phyloP scores from a whole-genome alignment of 179 eudicot genomes.

The Amaranthus tricolor region DNA sequence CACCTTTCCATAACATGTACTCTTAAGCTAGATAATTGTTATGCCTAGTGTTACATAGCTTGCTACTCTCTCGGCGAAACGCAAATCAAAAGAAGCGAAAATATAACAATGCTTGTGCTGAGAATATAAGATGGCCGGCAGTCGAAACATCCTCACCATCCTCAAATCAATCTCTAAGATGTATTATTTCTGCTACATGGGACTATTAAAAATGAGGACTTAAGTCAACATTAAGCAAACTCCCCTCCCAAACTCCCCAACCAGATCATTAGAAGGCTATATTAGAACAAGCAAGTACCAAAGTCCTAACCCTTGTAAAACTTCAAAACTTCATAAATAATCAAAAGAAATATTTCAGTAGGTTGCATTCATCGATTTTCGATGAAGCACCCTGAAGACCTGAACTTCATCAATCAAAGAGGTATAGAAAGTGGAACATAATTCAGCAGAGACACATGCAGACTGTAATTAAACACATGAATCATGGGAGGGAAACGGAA shows the following conservation, averaged over 20 bases:
- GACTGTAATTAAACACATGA: neutral
- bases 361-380: neutral
- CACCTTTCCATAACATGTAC: neutral
- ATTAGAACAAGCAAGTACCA: too few relatives aligned
- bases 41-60: too few relatives aligned
- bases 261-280: neutral
- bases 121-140: neutral
- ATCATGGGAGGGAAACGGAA: neutral
- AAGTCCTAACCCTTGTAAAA: neutral
- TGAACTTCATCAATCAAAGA: neutral
- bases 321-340: neutral
- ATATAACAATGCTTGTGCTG: too few relatives aligned
- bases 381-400: neutral
- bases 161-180: neutral
- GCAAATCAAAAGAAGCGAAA: neutral
- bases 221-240: neutral
- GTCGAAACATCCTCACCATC: constrained; percentile 4
- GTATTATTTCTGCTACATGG: neutral
- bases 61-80: neutral
- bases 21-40: neutral
- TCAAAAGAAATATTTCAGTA: neutral
- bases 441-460: constrained; percentile 2
- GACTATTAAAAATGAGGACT: neutral
- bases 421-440: neutral
- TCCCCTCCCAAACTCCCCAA: neutral